Conservation (phyloP, 306 rosid species). For the Cucumis hystrix region DNA sequence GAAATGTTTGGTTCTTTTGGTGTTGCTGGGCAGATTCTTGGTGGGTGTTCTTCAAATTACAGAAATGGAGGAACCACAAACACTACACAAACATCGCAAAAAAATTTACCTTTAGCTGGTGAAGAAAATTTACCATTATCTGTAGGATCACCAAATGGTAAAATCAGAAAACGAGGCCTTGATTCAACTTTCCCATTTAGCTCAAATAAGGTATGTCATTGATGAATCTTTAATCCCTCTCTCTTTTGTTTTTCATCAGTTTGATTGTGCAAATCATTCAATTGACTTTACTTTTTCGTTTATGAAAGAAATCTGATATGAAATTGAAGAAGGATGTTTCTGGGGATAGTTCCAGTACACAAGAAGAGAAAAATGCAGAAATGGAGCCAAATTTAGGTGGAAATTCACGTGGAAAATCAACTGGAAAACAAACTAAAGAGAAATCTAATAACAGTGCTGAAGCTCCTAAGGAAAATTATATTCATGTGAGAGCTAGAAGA, state of each 20-base stretch:
- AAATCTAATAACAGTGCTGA: conserved; percentile 52
- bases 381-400: conserved; percentile 35
- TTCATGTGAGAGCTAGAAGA: conserved; percentile 96
- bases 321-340: conserved; percentile 43
- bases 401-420: conserved; percentile 37
- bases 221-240: background rate
- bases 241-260: background rate
- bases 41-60: conserved; percentile 34
- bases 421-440: conserved; percentile 57
- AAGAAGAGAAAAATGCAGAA: conserved; percentile 51
- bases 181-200: conserved; percentile 44
- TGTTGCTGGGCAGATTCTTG: conserved; percentile 34
- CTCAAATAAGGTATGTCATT: conserved; percentile 50
- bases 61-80: conserved; percentile 27
- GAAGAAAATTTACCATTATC: conserved; percentile 27
- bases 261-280: background rate
- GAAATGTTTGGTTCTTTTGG: conserved; percentile 56
- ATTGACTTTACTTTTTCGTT: conserved; percentile 1
- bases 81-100: conserved; percentile 35
- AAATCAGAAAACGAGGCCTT: conserved; percentile 50
- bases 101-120: conserved; percentile 30
- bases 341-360: conserved; percentile 49
- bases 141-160: conserved; percentile 35
- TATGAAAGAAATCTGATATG: conserved; percentile 49
- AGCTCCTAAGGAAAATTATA: conserved; percentile 63